These are phyloP conservation scores for Phaeosphaeria sp. DNA, from an alignment of 2,329 filamentous ascomycete genomes.

Conservation along the genomic window DNA sequence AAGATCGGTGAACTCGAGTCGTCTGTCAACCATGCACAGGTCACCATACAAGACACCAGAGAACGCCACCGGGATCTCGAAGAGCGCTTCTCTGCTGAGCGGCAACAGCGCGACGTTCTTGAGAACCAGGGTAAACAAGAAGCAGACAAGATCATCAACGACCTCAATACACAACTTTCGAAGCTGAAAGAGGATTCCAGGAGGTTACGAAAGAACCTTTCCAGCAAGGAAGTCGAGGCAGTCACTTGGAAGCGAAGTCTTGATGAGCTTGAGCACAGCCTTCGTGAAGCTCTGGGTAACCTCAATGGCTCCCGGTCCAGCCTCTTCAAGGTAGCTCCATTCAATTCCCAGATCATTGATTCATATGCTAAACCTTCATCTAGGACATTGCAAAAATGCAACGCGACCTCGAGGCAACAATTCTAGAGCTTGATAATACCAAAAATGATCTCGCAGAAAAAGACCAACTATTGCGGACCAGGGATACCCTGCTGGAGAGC, in stretches of 20 bases:
- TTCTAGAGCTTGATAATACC: conserved; percentile 79
- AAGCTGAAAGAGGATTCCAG: conserved; percentile 85
- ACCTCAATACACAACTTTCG: conserved; percentile 84
- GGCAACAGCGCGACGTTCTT: conserved; percentile 84
- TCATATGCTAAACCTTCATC: conserved; percentile 22
- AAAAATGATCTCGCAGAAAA: conserved; percentile 85
- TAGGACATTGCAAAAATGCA: conserved; percentile 86
- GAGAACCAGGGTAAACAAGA: conserved; percentile 92
- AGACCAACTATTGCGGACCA: conserved; percentile 86
- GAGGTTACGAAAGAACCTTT: conserved; percentile 80
- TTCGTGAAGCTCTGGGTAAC: conserved; percentile 87
- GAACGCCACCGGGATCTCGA: conserved; percentile 65
- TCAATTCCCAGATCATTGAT: conserved; percentile 3
- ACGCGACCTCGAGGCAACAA: conserved; percentile 82
- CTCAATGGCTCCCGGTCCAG: conserved; percentile 84
- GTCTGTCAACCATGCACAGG: conserved; percentile 77
- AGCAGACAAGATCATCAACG: conserved; percentile 89
- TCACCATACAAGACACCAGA: conserved; percentile 81
- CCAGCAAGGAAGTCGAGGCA: conserved; percentile 84
- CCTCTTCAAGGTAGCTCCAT: conserved; percentile 70
- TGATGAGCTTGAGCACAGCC: conserved; percentile 85
- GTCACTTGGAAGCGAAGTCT: conserved; percentile 90
- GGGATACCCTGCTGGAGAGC: conserved; percentile 85
- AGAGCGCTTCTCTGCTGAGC: conserved; percentile 76
- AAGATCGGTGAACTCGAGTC: conserved; percentile 94